These are phyloP conservation scores for Pythium rhizo-oryzae DNA, from an alignment of 352 stramenopile genomes.

Conservation along the genomic window DNA sequence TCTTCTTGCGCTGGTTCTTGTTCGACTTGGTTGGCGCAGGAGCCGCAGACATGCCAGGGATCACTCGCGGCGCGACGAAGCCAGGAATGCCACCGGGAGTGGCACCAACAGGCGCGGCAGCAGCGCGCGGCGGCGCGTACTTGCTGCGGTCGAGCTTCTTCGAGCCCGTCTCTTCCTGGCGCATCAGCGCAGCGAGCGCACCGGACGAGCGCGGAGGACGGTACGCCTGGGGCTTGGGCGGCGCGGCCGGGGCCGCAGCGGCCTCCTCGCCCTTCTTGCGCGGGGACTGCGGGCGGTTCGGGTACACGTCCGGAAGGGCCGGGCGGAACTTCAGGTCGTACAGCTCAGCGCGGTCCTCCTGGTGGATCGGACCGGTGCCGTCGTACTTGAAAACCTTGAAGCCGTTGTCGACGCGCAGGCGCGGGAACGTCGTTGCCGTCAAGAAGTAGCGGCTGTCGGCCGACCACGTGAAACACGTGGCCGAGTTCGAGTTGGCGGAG, in stretches of 20 bases:
- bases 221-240: slow-evolving; percentile 83
- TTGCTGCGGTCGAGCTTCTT: slow-evolving; percentile 89
- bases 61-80: slow-evolving; percentile 45
- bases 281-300: slow-evolving; percentile 88
- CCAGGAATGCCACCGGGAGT: slow-evolving; percentile 42
- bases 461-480: slow-evolving; percentile 90
- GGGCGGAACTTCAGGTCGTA: slow-evolving; percentile 91
- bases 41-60: slow-evolving; percentile 66
- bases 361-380: slow-evolving; percentile 88
- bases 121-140: slow-evolving; percentile 59
- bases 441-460: slow-evolving; percentile 96
- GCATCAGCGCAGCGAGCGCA: slow-evolving; percentile 94
- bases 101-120: slow-evolving; percentile 8
- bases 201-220: slow-evolving; percentile 86
- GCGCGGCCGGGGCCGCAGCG: slow-evolving; percentile 42
- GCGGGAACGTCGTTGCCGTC: slow-evolving; percentile 96
- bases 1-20: slow-evolving; percentile 86
- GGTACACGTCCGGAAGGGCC: slow-evolving; percentile 73
- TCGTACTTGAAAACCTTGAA: slow-evolving; percentile 98
- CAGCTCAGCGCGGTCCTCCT: slow-evolving; percentile 78
- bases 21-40: slow-evolving; percentile 68
- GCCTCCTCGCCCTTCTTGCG: slow-evolving; percentile 64
- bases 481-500: slow-evolving; percentile 78
- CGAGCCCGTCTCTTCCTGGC: slow-evolving; percentile 79
- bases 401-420: slow-evolving; percentile 99